Conservation (phyloP, 805 yeast genomes). For the Dipodascopsis uninucleata region DNA sequence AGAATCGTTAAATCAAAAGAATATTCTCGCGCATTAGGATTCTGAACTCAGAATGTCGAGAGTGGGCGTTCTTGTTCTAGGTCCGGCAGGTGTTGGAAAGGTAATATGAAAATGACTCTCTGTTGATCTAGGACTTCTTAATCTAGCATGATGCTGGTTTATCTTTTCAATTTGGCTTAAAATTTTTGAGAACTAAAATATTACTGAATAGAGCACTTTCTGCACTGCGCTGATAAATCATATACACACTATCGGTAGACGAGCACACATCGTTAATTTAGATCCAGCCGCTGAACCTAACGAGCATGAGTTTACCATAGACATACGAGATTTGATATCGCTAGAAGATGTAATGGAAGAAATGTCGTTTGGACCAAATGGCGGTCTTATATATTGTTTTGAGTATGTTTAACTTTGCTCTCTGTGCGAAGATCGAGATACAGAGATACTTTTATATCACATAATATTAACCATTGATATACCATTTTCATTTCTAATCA, state of each 20-base stretch:
- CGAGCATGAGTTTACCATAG: slow-evolving; percentile 87
- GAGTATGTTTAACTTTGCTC: slow-evolving; percentile 57
- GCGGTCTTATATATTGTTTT: slow-evolving; percentile 88
- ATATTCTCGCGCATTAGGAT: too few species aligned
- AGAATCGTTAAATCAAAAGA: too few species aligned
- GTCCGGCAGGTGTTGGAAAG: slow-evolving; percentile 98
- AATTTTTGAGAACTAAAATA: background rate
- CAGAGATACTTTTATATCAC: background rate
- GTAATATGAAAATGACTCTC: too few species aligned
- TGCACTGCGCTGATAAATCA: slow-evolving; percentile 83
- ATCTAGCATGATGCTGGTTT: background rate
- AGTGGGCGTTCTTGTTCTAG: slow-evolving; percentile 88
- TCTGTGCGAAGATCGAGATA: background rate
- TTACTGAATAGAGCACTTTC: slow-evolving; percentile 59
- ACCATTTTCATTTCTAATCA: background rate
- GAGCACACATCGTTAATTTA: slow-evolving; percentile 90
- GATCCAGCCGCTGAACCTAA: slow-evolving; percentile 97
- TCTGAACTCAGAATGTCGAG: slow-evolving; percentile 80
- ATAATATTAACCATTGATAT: background rate
- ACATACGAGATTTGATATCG: slow-evolving; percentile 84
- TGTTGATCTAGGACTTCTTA: slow-evolving; percentile 11
- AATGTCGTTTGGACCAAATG: slow-evolving; percentile 89
- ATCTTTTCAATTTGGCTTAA: background rate
- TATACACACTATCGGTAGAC: slow-evolving; percentile 84
- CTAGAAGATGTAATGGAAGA: slow-evolving; percentile 95